A percentile compares a stretch with the other conserved stretches of the same genome.
Conservation (phyloP, 345 rosid genomes). For the Pistacia integerrima region DNA sequence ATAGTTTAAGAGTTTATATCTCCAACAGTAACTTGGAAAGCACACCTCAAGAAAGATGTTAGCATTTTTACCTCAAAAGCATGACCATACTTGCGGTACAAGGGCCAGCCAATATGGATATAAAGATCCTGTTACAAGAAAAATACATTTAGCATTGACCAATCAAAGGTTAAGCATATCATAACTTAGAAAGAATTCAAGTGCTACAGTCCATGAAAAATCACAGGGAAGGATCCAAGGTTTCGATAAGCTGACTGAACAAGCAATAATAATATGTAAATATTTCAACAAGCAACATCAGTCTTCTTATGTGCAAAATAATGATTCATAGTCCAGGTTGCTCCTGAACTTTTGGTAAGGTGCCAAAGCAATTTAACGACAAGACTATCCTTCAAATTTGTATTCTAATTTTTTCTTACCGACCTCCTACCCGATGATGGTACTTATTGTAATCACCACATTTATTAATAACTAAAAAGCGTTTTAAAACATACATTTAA, state of each 20-base stretch:
- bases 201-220: neutral
- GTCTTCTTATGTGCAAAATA: no score
- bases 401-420: no score
- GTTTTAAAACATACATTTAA: no score
- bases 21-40: neutral
- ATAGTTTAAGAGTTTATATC: neutral
- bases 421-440: no score
- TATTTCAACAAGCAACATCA: neutral
- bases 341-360: no score
- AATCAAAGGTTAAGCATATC: conserved; percentile 3
- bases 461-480: no score
- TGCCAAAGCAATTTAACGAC: no score
- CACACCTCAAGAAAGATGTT: neutral
- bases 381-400: no score
- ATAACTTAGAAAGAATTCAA: neutral
- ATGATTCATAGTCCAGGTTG: no score
- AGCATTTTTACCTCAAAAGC: conserved; percentile 83
- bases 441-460: no score
- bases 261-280: neutral
- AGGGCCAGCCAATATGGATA: conserved; percentile 87
- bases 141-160: conserved; percentile 9
- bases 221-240: neutral
- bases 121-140: conserved; percentile 68
- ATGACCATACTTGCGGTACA: conserved; percentile 89
- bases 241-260: neutral